A percentile compares a stretch with the other conserved stretches of the same genome.
Conservation (phyloP, 768 basidiomycete genomes). For the Rhizopogon vesiculosus region DNA sequence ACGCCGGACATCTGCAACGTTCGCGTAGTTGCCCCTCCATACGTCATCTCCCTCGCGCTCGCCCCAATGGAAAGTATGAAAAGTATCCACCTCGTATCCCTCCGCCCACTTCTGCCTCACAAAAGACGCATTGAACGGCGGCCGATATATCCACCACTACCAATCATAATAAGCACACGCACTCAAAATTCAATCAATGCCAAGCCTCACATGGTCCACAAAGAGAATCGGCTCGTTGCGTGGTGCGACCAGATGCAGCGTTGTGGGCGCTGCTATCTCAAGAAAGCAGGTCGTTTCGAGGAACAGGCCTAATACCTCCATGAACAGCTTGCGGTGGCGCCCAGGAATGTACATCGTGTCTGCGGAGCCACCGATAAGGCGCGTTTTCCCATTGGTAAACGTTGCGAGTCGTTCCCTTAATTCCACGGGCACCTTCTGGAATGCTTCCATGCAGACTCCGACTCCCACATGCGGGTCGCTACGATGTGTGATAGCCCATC, state of each 20-base stretch:
- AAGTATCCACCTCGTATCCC: slow-evolving; percentile 46
- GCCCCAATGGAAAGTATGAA: slow-evolving; percentile 49
- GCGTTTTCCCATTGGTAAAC: slow-evolving; percentile 27
- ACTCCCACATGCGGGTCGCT: slow-evolving; percentile 42
- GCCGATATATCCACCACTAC: slow-evolving; percentile 45
- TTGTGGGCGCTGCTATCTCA: slow-evolving; percentile 44
- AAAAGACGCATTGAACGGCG: slow-evolving; percentile 41
- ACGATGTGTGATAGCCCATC: background rate
- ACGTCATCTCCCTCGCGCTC: slow-evolving; percentile 28
- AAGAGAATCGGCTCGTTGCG: slow-evolving; percentile 36
- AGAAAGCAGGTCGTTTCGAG: slow-evolving; percentile 45
- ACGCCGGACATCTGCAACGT: slow-evolving; percentile 32
- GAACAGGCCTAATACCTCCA: slow-evolving; percentile 38
- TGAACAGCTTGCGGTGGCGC: slow-evolving; percentile 32
- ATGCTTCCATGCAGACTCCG: slow-evolving; percentile 39
- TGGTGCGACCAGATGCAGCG: slow-evolving; percentile 38
- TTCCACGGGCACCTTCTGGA: slow-evolving; percentile 25
- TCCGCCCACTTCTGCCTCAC: slow-evolving; percentile 42
- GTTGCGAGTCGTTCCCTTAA: slow-evolving; percentile 35
- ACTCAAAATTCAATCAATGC: too few species aligned
- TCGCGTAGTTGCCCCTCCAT: slow-evolving; percentile 30
- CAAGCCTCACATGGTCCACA: slow-evolving; percentile 39
- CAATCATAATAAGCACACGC: background rate
- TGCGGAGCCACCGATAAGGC: slow-evolving; percentile 42
- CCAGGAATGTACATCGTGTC: slow-evolving; percentile 48